Evolutionary conservation across 202 grass and related monocot genomes (phyloP).

Genomic region (Cymbopogon flexuosus): DNA sequence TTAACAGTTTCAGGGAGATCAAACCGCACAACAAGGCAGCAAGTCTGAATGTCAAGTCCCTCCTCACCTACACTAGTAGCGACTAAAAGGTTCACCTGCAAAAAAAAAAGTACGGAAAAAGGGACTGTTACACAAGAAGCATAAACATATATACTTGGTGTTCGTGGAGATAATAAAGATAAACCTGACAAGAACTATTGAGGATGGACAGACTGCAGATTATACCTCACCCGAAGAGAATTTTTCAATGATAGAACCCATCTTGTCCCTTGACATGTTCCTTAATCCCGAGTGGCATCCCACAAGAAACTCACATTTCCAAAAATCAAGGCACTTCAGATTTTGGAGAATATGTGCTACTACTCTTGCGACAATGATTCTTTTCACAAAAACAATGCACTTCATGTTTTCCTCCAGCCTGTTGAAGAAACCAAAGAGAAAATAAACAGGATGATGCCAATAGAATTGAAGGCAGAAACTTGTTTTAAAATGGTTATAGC

Average conservation of each 20-base stretch:
- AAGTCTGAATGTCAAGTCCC: constrained; percentile 95
- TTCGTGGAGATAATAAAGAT: constrained; percentile 13
- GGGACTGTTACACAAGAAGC: constrained; percentile 27
- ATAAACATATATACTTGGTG: constrained; percentile 20
- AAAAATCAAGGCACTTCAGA: constrained; percentile 63
- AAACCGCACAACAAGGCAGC: constrained; percentile 90
- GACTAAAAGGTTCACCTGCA: constrained; percentile 90
- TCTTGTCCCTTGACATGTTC: constrained; percentile 77
- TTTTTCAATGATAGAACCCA: constrained; percentile 75
- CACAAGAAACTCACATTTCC: constrained; percentile 90
- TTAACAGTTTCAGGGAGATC: constrained; percentile 92
- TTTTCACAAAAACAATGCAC: constrained; percentile 98
- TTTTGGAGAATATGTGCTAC: constrained; percentile 61
- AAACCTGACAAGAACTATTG: not conserved
- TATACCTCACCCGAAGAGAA: constrained; percentile 82
- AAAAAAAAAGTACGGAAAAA: constrained; percentile 20
- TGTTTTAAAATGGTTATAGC: constrained; percentile 29
- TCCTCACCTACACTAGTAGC: constrained; percentile 97
- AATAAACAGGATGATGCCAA: constrained; percentile 31
- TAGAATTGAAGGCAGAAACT: constrained; percentile 28
- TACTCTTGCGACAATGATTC: constrained; percentile 63
- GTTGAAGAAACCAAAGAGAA: constrained; percentile 35
- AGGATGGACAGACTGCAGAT: constrained; percentile 19
- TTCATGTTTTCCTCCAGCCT: constrained; percentile 60
- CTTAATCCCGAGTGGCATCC: constrained; percentile 63